Evolutionary conservation across 192 early-diverging fungal genomes (phyloP).

Genomic region (Gryganskiella cystojenkinii): DNA sequence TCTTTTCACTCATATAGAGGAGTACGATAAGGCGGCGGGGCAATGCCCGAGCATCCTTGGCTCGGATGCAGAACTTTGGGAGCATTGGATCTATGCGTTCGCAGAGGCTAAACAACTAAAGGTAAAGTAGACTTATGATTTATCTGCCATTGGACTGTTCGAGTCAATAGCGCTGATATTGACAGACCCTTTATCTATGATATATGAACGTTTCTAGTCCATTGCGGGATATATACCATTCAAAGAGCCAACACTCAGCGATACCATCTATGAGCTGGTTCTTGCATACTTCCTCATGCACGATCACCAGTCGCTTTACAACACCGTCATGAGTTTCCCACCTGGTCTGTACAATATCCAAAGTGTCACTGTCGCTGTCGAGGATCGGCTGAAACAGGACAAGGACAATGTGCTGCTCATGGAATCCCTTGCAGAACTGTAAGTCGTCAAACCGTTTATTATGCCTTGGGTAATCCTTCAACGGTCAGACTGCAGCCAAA

Average conservation of each 20-base stretch:
- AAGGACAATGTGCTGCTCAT: constrained; percentile 69
- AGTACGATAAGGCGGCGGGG: constrained; percentile 74
- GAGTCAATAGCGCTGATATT: not conserved
- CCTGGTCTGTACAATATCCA: constrained; percentile 77
- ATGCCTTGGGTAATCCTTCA: too few species aligned
- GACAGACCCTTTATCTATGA: not conserved
- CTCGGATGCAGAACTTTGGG: constrained; percentile 81
- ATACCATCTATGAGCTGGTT: constrained; percentile 89
- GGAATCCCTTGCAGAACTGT: constrained; percentile 81
- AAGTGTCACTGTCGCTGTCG: constrained; percentile 81
- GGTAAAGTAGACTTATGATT: constrained; percentile 42
- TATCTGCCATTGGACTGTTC: not conserved
- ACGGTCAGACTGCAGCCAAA: too few species aligned
- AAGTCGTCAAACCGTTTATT: too few species aligned
- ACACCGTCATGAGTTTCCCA: constrained; percentile 84
- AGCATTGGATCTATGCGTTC: constrained; percentile 92
- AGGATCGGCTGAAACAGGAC: constrained; percentile 70
- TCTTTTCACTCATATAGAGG: constrained; percentile 45
- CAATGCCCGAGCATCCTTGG: constrained; percentile 82
- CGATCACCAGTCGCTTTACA: constrained; percentile 67
- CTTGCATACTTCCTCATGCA: constrained; percentile 74
- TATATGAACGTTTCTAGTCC: too few species aligned
- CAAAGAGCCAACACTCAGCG: constrained; percentile 75
- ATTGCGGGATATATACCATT: constrained; percentile 85
- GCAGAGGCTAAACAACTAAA: constrained; percentile 79